These are phyloP conservation scores for Hypoxylon intermedium DNA, from an alignment of 495 filamentous ascomycete species.

Conservation along the genomic window DNA sequence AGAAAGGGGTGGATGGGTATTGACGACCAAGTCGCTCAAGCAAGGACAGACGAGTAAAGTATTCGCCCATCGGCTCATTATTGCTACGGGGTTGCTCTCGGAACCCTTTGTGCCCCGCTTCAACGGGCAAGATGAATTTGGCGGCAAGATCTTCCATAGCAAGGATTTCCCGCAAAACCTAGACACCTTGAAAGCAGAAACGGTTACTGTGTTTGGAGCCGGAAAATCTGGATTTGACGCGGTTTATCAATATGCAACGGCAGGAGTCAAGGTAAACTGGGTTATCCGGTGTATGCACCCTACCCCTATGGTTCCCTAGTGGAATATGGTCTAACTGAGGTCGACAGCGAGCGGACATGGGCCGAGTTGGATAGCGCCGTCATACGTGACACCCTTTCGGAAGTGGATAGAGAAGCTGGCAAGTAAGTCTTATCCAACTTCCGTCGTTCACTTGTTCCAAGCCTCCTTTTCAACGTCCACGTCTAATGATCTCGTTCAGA, in stretches of 20 bases:
- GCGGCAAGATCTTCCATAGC: constrained; percentile 68
- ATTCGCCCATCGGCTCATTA: constrained; percentile 42
- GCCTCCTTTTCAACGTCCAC: not conserved
- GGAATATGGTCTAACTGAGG: not conserved
- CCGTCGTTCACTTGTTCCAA: not conserved
- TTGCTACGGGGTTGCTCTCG: constrained; percentile 50
- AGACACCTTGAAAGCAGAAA: constrained; percentile 43
- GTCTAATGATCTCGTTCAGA: constrained; percentile 29
- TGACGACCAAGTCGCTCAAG: constrained; percentile 38
- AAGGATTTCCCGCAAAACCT: constrained; percentile 57
- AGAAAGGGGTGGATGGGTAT: constrained; percentile 48
- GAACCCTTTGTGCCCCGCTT: constrained; percentile 50
- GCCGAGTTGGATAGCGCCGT: constrained; percentile 72
- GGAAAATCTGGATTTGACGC: constrained; percentile 82
- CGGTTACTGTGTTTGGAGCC: constrained; percentile 70
- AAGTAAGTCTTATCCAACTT: constrained; percentile 40
- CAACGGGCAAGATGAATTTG: constrained; percentile 47
- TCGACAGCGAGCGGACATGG: constrained; percentile 70
- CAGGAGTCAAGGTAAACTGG: constrained; percentile 74
- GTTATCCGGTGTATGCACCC: constrained; percentile 66
- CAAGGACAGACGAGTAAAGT: constrained; percentile 26
- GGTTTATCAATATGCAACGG: constrained; percentile 70
- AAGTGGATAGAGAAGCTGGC: constrained; percentile 63
- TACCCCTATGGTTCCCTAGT: not conserved
- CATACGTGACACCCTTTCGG: constrained; percentile 55